Evolutionary conservation across 345 rosid genomes (phyloP).

Genomic region (Orychophragmus violaceus): DNA sequence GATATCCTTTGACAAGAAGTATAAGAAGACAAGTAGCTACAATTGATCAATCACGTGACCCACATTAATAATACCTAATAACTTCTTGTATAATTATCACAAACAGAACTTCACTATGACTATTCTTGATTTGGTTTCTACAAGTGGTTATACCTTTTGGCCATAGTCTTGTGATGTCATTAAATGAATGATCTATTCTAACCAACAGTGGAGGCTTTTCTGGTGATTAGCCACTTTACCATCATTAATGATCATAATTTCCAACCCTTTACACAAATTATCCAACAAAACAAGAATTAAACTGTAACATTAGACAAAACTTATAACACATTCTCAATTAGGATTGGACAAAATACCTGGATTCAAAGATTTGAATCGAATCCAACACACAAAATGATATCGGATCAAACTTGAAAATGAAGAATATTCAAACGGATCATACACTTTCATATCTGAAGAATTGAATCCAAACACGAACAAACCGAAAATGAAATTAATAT

Average conservation of each 20-base stretch:
- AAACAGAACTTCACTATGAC: constrained; percentile 20
- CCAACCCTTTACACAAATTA: background rate
- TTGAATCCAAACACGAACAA: too few relatives aligned
- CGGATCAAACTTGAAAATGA: too few relatives aligned
- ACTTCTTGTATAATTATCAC: constrained; percentile 12
- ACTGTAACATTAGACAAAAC: too few relatives aligned
- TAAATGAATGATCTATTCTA: constrained; percentile 20
- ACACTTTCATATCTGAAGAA: too few relatives aligned
- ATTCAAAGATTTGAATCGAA: too few relatives aligned
- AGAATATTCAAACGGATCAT: too few relatives aligned
- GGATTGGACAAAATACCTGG: too few relatives aligned
- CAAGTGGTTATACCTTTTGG: constrained; percentile 21
- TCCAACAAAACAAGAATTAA: background rate
- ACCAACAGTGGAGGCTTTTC: constrained; percentile 18
- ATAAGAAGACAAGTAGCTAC: constrained; percentile 26
- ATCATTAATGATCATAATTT: constrained; percentile 17
- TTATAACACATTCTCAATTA: too few relatives aligned
- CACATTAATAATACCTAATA: constrained; percentile 18
- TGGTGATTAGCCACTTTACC: constrained; percentile 21
- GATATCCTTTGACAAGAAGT: constrained; percentile 20
- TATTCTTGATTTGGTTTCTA: constrained; percentile 17
- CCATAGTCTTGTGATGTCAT: constrained; percentile 24
- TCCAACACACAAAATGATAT: too few relatives aligned
- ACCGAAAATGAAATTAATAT: too few relatives aligned
- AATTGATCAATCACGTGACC: constrained; percentile 31